Base-by-base conservation (phyloP, 179 eudicot species). In the Carnegiea gigantea region DNA sequence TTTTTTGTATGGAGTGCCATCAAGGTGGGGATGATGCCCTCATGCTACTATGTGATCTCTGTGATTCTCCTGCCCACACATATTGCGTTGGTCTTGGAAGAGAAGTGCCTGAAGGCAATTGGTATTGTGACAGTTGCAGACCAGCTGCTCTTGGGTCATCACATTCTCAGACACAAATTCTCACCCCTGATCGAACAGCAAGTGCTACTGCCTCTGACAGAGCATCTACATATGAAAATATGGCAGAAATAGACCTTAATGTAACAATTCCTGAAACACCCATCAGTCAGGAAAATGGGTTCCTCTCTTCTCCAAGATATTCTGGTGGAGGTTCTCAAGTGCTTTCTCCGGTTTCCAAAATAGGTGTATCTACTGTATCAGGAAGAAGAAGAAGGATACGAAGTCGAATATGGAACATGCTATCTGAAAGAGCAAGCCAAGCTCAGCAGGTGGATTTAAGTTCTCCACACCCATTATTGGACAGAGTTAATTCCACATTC, bases 51-150 rank as follows among this genome's bases (percentile, higher is more conserved):
- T 96, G 99, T 64, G 99, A 94, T 87, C 77, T 92, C 73, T 96
- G 99, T 83, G 96, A 94, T 87, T 94, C 99, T 79, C 97, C 99
- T 80, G 96, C 99, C 43, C 99, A 96, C 86, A 94, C 99, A 43
- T 96, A 90, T 46, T 96, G 99, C 82, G 95, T 96, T 74, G 99
- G 99, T 83, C 92, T 94, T 44, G 94, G 96, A 67, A 89, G 77
- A 6, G 96, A 89, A 83, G 99, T 96, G 28, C 99, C 99, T 40
- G 97, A 88, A 82, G 98, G 98, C 75, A 94, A 92, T 77, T 96
- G 99, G 99, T 96, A 94, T 83, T 96, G 99, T 81, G 96, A 94
- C 70, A 96, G 93, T 84, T 96, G 99, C 81, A 86, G 97, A 86
- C 96, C 96, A 73, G 83, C 93, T 82, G 93, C 88, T 80, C 87